Evolutionary conservation across 2,329 filamentous ascomycete species (phyloP).

Genomic region (Dactylellina cionopaga): DNA sequence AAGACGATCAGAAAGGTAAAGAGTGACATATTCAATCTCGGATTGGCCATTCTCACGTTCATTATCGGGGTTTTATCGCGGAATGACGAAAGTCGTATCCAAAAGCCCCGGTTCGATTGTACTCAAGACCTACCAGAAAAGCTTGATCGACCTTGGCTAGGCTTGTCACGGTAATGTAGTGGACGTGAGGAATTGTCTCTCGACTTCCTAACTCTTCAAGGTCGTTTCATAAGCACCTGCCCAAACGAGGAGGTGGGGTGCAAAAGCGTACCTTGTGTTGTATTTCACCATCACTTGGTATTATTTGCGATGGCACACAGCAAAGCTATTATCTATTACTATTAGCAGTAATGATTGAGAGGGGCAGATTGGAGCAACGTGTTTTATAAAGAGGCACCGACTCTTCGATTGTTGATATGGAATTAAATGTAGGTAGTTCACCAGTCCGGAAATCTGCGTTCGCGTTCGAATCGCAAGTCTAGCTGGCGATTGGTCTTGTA

Average conservation of each 20-base stretch:
- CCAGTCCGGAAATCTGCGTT: too few species aligned
- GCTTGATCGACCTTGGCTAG: constrained; percentile 49
- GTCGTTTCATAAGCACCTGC: constrained; percentile 12
- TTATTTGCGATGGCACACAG: too few species aligned
- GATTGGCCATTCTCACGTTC: not conserved
- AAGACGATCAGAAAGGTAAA: not conserved
- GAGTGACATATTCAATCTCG: not conserved
- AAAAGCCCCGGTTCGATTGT: constrained; percentile 9
- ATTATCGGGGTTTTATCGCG: constrained; percentile 39
- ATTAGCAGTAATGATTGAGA: too few species aligned
- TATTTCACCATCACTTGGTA: not conserved
- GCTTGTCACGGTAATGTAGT: constrained; percentile 31
- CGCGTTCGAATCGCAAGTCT: too few species aligned
- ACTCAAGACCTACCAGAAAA: constrained; percentile 36
- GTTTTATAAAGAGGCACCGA: too few species aligned
- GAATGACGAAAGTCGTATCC: constrained; percentile 34
- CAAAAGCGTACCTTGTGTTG: constrained; percentile 9
- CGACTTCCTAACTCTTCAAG: constrained; percentile 43
- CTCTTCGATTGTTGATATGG: too few species aligned
- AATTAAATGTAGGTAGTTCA: too few species aligned
- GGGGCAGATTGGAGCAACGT: too few species aligned
- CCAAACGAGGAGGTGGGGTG: constrained; percentile 25
- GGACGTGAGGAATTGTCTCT: constrained; percentile 15
- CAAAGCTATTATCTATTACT: too few species aligned
- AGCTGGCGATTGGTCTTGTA: too few species aligned